A percentile compares a stretch with the other conserved stretches of the same genome.
Evolutionary conservation across 2,329 filamentous ascomycete species (phyloP).

Genomic region (Thelonectria olida): DNA sequence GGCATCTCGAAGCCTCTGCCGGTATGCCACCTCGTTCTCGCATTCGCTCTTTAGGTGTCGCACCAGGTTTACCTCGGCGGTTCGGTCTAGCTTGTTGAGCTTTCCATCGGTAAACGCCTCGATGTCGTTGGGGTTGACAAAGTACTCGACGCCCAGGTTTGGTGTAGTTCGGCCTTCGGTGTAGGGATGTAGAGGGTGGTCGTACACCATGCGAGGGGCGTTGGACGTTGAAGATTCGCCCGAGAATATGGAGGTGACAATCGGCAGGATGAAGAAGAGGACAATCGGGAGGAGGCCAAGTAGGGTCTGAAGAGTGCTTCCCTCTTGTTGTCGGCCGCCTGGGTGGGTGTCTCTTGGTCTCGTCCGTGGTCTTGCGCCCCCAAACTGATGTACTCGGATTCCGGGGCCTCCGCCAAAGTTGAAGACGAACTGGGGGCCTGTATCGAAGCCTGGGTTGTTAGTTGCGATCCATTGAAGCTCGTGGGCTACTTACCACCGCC

Average conservation of each 20-base stretch:
- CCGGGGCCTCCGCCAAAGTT: conserved; percentile 93
- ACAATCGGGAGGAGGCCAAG: conserved; percentile 86
- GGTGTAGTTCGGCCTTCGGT: conserved; percentile 78
- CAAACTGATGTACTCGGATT: conserved; percentile 94
- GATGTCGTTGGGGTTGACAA: conserved; percentile 81
- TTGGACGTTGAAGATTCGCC: conserved; percentile 52
- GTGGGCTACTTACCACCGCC: conserved; percentile 46
- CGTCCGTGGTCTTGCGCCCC: conserved; percentile 78
- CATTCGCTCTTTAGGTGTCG: conserved; percentile 75
- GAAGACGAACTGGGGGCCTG: conserved; percentile 90
- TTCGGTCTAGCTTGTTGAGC: conserved; percentile 77
- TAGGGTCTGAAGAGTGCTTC: conserved; percentile 66
- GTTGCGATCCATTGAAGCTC: conserved; percentile 9
- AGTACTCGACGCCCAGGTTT: conserved; percentile 82
- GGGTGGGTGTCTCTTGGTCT: conserved; percentile 74
- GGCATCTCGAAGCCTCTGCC: conserved; percentile 75
- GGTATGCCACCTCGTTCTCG: conserved; percentile 73
- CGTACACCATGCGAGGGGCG: conserved; percentile 79
- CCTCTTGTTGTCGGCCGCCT: conserved; percentile 54
- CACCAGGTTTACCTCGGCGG: conserved; percentile 79
- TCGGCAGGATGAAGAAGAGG: conserved; percentile 85
- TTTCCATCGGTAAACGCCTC: conserved; percentile 74
- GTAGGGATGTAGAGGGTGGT: conserved; percentile 73
- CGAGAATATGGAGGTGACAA: conserved; percentile 83
- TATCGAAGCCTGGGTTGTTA: conserved; percentile 68